Percentiles rank a stretch among this genome's conserved stretches.
These are phyloP conservation scores for Mycena latifolia DNA, from an alignment of 768 basidiomycete genomes.

Conservation along the genomic window DNA sequence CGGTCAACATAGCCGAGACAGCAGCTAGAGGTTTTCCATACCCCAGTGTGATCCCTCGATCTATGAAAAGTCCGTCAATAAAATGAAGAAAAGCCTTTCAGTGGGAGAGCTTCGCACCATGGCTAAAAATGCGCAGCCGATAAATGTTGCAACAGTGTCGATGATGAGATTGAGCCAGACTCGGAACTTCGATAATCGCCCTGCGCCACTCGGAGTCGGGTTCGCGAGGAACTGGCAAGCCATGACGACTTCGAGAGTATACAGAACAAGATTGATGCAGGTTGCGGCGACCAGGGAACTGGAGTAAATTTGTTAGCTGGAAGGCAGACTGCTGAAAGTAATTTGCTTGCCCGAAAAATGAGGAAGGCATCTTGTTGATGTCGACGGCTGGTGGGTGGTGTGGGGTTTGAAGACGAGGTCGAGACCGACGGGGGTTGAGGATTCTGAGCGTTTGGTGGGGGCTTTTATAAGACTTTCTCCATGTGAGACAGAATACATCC, in stretches of 20 bases:
- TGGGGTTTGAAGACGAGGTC: not conserved
- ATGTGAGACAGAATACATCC: conserved; percentile 20
- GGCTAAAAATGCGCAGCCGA: conserved; percentile 25
- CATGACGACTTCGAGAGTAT: conserved; percentile 26
- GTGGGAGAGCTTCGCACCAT: conserved; percentile 14
- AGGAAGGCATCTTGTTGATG: conserved; percentile 20
- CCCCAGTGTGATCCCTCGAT: conserved; percentile 31
- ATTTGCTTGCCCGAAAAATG: conserved; percentile 14
- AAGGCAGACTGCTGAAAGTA: not conserved
- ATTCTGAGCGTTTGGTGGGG: not conserved
- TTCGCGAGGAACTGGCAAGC: conserved; percentile 13
- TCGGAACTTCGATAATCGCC: conserved; percentile 4
- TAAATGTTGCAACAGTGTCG: conserved; percentile 20
- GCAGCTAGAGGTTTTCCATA: not conserved
- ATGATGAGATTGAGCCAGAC: conserved; percentile 22
- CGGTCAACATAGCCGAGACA: not conserved
- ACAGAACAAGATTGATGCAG: conserved; percentile 14
- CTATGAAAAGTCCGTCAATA: too few species aligned
- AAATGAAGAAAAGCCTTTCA: too few species aligned
- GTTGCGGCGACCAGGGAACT: conserved; percentile 28
- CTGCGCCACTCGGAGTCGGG: not conserved
- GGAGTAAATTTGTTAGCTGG: not conserved
- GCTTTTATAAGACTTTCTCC: not conserved
- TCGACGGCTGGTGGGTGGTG: not conserved
- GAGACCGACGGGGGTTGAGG: not conserved